A percentile compares a stretch with the other conserved stretches of the same genome.
Conservation (phyloP, 495 filamentous ascomycete genomes). For the Aspergillus bridgeri region DNA sequence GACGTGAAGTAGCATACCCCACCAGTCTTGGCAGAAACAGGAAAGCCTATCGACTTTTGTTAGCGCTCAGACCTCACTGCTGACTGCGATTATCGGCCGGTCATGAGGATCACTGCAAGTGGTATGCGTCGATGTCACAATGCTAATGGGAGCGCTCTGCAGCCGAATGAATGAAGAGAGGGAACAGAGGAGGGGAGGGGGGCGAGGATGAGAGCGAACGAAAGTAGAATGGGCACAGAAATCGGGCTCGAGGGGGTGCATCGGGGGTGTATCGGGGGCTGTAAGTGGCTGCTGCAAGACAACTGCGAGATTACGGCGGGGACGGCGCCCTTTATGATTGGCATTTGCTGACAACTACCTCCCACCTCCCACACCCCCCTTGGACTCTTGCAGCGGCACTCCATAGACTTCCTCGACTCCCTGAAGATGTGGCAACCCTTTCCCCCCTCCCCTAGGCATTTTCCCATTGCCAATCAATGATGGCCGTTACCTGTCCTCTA, state of each 20-base stretch:
- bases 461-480: neutral
- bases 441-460: neutral
- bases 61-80: conserved; percentile 1
- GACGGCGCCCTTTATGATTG: conserved; percentile 8
- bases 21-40: neutral
- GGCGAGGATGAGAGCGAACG: neutral
- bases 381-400: neutral
- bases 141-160: conserved; percentile 11
- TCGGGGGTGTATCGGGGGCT: neutral
- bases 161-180: neutral
- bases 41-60: conserved; percentile 8
- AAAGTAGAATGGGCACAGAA: neutral
- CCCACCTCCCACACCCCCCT: neutral
- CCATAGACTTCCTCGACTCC: neutral
- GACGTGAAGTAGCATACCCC: conserved; percentile 16
- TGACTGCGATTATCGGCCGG: neutral
- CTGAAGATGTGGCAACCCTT: neutral
- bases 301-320: conserved; percentile 14
- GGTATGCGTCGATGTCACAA: conserved; percentile 24
- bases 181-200: neutral
- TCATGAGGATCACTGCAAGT: neutral
- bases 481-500: neutral
- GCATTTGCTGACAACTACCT: conserved; percentile 2
- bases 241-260: neutral
- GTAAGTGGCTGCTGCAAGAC: conserved; percentile 4